These are phyloP conservation scores for Pseudoperonospora humuli DNA, from an alignment of 352 stramenopile genomes.

Conservation along the genomic window DNA sequence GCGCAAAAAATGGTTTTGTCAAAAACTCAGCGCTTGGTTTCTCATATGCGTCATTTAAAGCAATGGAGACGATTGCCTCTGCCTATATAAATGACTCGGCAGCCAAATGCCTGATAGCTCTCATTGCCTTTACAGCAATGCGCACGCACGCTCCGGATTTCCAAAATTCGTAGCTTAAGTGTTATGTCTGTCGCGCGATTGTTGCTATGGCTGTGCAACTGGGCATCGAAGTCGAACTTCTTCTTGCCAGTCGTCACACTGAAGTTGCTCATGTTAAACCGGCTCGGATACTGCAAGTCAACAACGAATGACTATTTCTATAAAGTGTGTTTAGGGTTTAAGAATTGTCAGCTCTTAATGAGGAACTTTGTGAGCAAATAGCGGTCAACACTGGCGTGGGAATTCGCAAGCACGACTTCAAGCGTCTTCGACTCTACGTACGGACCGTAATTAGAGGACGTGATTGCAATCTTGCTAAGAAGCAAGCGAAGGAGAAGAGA, in stretches of 20 bases:
- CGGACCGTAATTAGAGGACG: too few species aligned
- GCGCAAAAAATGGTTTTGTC: background rate
- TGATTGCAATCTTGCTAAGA: too few species aligned
- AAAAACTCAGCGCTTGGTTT: background rate
- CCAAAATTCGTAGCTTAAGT: slow-evolving; percentile 4
- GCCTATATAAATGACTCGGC: too few species aligned
- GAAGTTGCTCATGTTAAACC: slow-evolving; percentile 13
- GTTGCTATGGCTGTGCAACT: background rate
- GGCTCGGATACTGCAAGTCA: slow-evolving; percentile 4
- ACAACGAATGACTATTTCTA: too few species aligned
- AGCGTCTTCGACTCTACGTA: too few species aligned
- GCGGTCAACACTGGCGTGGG: too few species aligned
- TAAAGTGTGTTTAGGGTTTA: too few species aligned
- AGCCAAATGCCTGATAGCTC: slow-evolving; percentile 1
- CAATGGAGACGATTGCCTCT: slow-evolving; percentile 11
- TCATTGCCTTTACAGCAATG: slow-evolving; percentile 3
- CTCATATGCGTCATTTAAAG: slow-evolving; percentile 13
- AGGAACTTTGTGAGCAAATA: background rate
- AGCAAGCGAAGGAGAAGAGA: too few species aligned
- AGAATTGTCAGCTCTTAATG: background rate
- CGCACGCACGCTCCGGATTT: slow-evolving; percentile 19
- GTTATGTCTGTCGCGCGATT: slow-evolving; percentile 2
- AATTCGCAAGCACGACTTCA: too few species aligned
- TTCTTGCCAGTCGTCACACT: slow-evolving; percentile 16
- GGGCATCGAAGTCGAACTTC: slow-evolving; percentile 3